Conservation (phyloP, 805 yeast species). For the Wickerhamomyces subpelliculosus region DNA sequence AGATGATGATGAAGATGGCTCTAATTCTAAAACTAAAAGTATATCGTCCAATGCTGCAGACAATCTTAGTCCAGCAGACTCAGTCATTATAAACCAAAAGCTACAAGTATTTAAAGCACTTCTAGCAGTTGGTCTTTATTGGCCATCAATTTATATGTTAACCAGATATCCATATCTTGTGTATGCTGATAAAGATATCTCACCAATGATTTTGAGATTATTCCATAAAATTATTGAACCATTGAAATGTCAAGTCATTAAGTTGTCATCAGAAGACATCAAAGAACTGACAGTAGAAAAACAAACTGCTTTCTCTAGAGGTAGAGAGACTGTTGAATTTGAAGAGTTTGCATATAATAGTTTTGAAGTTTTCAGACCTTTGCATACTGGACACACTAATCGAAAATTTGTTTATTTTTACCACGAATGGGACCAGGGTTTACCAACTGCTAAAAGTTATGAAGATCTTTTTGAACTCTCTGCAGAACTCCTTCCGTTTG, state of each 20-base stretch:
- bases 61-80: constrained; percentile 2
- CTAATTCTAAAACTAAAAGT: constrained; percentile 5
- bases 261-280: constrained; percentile 8
- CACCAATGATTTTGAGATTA: constrained; percentile 41
- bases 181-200: constrained; percentile 41
- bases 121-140: constrained; percentile 52
- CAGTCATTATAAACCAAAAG: constrained; percentile 28
- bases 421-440: constrained; percentile 37
- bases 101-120: constrained; percentile 43
- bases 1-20: constrained; percentile 55
- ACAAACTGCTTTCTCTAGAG: constrained; percentile 15
- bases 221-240: constrained; percentile 45
- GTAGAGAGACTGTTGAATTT: constrained; percentile 20
- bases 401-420: constrained; percentile 34
- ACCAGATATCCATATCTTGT: constrained; percentile 57
- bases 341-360: constrained; percentile 20
- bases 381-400: constrained; percentile 12
- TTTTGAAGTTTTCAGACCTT: constrained; percentile 25
- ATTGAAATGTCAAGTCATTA: constrained; percentile 26
- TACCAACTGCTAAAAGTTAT: constrained; percentile 30
- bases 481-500: constrained; percentile 41
- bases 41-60: constrained; percentile 4
- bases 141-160: constrained; percentile 55
- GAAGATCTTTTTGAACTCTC: constrained; percentile 43
- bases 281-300: constrained; percentile 19